phyloP scores from a whole-genome alignment of 176 grass and related monocot species.

The sorghum (Sorghum bicolor) region Sorghum_bicolor_NCBIv3 NC_012870.2:16641001-16641500 shows the following conservation, averaged over 20 bases:
- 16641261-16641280: neutral
- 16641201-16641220: neutral
- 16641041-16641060: conserved; percentile 18
- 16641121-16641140: conserved; percentile 50
- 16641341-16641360: neutral
- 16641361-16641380: neutral
- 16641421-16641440: neutral
- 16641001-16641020: conserved; percentile 30
- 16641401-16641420: neutral
- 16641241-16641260: neutral
- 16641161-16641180: neutral
- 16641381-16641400: neutral
- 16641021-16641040: conserved; percentile 59
- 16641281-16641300: neutral
- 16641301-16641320: neutral
- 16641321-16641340: neutral
- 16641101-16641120: conserved; percentile 24
- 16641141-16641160: conserved; percentile 15
- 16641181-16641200: neutral
- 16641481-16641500: neutral
- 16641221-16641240: neutral
- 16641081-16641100: neutral
- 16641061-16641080: neutral
- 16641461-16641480: neutral
- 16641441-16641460: neutral